Base-by-base conservation (phyloP, 108 stramenopile species). In the Parietichytrium sp. region DNA sequence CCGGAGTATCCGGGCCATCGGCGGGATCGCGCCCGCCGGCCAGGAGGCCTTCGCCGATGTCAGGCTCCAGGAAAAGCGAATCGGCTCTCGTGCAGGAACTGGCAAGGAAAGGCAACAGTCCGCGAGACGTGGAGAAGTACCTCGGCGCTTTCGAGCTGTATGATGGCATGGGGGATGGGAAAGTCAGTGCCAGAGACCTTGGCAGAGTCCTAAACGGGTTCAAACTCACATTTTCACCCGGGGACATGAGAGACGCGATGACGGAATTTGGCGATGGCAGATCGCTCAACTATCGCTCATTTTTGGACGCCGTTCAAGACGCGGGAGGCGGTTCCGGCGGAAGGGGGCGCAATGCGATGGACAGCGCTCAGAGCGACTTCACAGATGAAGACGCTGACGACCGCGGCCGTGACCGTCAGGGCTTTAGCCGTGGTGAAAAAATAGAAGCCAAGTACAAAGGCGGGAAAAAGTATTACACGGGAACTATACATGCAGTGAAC, bases 371-470 rank as follows among this genome's bases (percentile, higher is more conserved):
- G 13, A 8, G 6, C 6, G 6, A 33, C 42, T 33, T 20, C 2
- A n/a, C 10, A n/a, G 42, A 42, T 20, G 61, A 72, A 10, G 61
- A 72, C n/a, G n/a, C n/a, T n/a, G n/a, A n/a, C n/a, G n/a, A n/a
- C n/a, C n/a, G n/a, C n/a, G n/a, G n/a, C n/a, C n/a, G n/a, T 47
- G 20, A 15, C 1, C 38, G 6, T 7, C 20, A 27, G 8, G 29
- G 23, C 42, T 27, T 72, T 1, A n/a, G 10, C 6, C 61, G 61
- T n/a, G 89, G 87, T 12, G 86, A 88, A 18, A 85, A 48, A 15
- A 79, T 90, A 4, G 87, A 90, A 80, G 88, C 87, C 26, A 48
- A 84, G 4, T 89, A 86, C 81, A 55, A 87, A 3, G 88, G 88
- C 13, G 52, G 85, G 36, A 30, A 48, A 1, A 79, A 55, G 15